A percentile compares a stretch with the other conserved stretches of the same genome.
These are phyloP conservation scores for Tolypocladium capitatum DNA, from an alignment of 2,329 filamentous ascomycete genomes.

Conservation along the genomic window DNA sequence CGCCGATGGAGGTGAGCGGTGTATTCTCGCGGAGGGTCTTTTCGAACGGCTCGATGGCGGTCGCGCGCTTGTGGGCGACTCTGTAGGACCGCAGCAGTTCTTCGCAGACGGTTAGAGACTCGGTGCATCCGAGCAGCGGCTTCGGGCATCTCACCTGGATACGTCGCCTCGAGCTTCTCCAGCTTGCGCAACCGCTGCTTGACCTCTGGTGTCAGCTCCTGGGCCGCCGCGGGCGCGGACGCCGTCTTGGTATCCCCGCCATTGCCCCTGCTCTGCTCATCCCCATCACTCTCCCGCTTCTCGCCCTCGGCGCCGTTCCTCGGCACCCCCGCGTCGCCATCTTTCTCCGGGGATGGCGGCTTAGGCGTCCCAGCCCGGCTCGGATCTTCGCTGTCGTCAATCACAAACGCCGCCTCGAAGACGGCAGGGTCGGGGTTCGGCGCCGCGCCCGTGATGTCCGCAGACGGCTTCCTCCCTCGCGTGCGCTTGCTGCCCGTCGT, in stretches of 20 bases:
- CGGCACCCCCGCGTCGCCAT: constrained; percentile 6
- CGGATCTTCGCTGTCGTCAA: constrained; percentile 67
- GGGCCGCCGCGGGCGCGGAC: constrained; percentile 6
- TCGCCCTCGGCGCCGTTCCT: constrained; percentile 11
- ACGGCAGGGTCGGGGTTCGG: constrained; percentile 68
- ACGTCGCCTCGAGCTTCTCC: constrained; percentile 80
- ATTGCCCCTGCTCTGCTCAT: constrained; percentile 3
- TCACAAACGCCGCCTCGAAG: constrained; percentile 74
- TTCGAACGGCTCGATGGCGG: constrained; percentile 87
- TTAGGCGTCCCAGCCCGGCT: constrained; percentile 49
- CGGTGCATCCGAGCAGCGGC: background rate
- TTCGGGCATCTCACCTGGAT: constrained; percentile 50
- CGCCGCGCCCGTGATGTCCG: constrained; percentile 24
- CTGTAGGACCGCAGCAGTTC: constrained; percentile 87
- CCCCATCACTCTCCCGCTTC: constrained; percentile 9
- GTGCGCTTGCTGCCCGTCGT: constrained; percentile 13
- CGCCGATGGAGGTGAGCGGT: constrained; percentile 74
- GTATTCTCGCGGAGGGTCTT: constrained; percentile 83
- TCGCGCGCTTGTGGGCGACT: constrained; percentile 74
- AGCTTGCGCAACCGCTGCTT: constrained; percentile 65
- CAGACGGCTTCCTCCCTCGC: constrained; percentile 25
- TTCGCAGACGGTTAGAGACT: constrained; percentile 17
- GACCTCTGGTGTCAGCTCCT: constrained; percentile 61
- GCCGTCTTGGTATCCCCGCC: constrained; percentile 6
- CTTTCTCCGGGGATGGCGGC: constrained; percentile 24